A percentile compares a stretch with the other conserved stretches of the same genome.
Evolutionary conservation across 2,329 filamentous ascomycete genomes (phyloP).

Genomic region (Aspergillus ruber): DNA sequence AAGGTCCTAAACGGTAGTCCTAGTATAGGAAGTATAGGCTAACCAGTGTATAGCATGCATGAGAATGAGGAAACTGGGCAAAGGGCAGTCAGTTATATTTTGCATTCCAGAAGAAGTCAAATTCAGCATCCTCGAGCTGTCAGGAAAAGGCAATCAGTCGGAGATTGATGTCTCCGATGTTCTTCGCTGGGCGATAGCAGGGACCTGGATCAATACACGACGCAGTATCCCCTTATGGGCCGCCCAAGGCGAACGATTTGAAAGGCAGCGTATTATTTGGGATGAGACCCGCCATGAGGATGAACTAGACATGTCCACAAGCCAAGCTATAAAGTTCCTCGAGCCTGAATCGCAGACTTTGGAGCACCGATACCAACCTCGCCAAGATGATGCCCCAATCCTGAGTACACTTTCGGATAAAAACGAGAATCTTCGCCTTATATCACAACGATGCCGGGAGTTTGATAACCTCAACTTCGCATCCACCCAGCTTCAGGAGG

Average conservation of each 20-base stretch:
- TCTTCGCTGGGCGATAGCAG: conserved; percentile 51
- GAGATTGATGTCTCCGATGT: conserved; percentile 50
- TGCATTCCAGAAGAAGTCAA: conserved; percentile 55
- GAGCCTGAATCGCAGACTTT: conserved; percentile 32
- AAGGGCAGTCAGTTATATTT: conserved; percentile 60
- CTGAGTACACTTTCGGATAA: neutral
- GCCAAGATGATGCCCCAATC: neutral
- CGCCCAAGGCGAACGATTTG: conserved; percentile 50
- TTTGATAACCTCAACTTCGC: conserved; percentile 42
- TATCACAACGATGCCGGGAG: conserved; percentile 32
- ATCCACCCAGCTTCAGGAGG: conserved; percentile 33
- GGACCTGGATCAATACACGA: conserved; percentile 54
- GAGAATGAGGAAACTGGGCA: conserved; percentile 63
- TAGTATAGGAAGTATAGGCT: conserved; percentile 16
- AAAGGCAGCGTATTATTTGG: conserved; percentile 37
- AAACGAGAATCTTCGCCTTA: conserved; percentile 48
- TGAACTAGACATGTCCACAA: conserved; percentile 10
- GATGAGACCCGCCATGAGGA: neutral
- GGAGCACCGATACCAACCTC: neutral
- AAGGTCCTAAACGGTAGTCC: conserved; percentile 13
- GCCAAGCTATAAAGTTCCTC: conserved; percentile 41
- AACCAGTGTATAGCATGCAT: conserved; percentile 49
- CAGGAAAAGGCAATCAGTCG: conserved; percentile 2
- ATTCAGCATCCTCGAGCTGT: conserved; percentile 39
- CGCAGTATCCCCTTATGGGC: conserved; percentile 59